A percentile compares a stretch with the other conserved stretches of the same genome.
Conservation (phyloP, 768 basidiomycete genomes). For the Thelephora aurantiotincta region DNA sequence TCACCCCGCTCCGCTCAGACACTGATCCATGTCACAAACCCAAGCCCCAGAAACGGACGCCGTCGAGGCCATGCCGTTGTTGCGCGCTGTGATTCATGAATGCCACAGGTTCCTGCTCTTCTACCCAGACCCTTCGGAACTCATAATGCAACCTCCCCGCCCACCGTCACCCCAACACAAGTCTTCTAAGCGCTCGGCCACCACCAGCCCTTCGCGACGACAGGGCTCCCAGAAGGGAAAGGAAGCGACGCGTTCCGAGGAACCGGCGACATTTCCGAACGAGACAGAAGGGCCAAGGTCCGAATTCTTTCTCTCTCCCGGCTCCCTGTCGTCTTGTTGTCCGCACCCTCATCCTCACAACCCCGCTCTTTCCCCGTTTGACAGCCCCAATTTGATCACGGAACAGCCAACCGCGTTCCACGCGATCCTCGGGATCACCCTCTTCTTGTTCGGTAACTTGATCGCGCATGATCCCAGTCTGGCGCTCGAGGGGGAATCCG, state of each 20-base stretch:
- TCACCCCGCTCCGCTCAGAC: too few relatives aligned
- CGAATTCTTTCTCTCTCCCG: not conserved
- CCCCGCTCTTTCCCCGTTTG: not conserved
- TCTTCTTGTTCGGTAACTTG: slow-evolving; percentile 51
- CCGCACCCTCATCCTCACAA: too few relatives aligned
- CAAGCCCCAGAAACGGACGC: slow-evolving; percentile 22
- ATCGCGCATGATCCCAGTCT: slow-evolving; percentile 30
- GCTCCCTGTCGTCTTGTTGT: not conserved
- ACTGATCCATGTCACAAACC: too few relatives aligned
- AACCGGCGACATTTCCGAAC: slow-evolving; percentile 9
- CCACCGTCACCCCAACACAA: slow-evolving; percentile 1
- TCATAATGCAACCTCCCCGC: slow-evolving; percentile 16
- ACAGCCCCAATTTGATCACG: slow-evolving; percentile 4
- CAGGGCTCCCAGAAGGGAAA: slow-evolving; percentile 7
- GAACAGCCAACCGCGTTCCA: slow-evolving; percentile 57
- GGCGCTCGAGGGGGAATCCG: slow-evolving; percentile 41
- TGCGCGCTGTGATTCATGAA: slow-evolving; percentile 53
- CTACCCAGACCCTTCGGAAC: slow-evolving; percentile 41
- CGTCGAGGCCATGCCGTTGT: slow-evolving; percentile 33
- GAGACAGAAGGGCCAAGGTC: slow-evolving; percentile 9
- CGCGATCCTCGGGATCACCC: slow-evolving; percentile 44
- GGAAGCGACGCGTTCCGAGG: slow-evolving; percentile 14
- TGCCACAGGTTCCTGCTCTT: slow-evolving; percentile 46
- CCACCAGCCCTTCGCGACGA: not conserved
- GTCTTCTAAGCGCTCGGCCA: too few relatives aligned